Evolutionary conservation across 768 basidiomycete species (phyloP).

Genomic region (Tephrocybe sp.): DNA sequence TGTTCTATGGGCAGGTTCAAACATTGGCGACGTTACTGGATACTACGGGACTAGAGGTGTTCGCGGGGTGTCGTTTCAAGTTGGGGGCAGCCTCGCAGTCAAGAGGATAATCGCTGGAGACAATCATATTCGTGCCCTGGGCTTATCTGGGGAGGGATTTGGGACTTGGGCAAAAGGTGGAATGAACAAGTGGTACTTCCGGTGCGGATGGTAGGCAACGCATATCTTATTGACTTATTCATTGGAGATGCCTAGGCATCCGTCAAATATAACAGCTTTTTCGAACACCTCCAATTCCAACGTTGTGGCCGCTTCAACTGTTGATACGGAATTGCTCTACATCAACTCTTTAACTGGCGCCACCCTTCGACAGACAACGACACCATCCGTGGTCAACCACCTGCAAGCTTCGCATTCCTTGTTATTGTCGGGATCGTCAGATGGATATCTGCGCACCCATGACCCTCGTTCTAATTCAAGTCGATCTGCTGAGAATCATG

Average conservation of each 20-base stretch:
- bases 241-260: conserved; percentile 13
- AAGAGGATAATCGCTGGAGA: conserved; percentile 78
- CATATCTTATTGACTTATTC: conserved; percentile 5
- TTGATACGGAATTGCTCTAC: conserved; percentile 59
- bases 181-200: conserved; percentile 77
- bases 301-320: conserved; percentile 57
- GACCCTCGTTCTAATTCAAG: conserved; percentile 62
- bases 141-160: conserved; percentile 57
- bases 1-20: conserved; percentile 81
- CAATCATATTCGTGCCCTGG: conserved; percentile 68
- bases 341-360: conserved; percentile 75
- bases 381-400: conserved; percentile 59
- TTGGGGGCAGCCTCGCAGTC: conserved; percentile 66
- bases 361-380: conserved; percentile 52
- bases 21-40: conserved; percentile 66
- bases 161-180: conserved; percentile 86
- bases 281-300: conserved; percentile 49
- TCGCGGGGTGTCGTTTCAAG: conserved; percentile 71
- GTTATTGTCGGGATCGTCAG: conserved; percentile 66
- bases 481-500: conserved; percentile 48
- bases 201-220: conserved; percentile 38
- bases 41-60: conserved; percentile 61
- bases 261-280: conserved; percentile 33
- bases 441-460: conserved; percentile 73
- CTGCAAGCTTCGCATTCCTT: conserved; percentile 63